Base-by-base conservation (phyloP, 495 filamentous ascomycete species). In the Collariella sp. region DNA sequence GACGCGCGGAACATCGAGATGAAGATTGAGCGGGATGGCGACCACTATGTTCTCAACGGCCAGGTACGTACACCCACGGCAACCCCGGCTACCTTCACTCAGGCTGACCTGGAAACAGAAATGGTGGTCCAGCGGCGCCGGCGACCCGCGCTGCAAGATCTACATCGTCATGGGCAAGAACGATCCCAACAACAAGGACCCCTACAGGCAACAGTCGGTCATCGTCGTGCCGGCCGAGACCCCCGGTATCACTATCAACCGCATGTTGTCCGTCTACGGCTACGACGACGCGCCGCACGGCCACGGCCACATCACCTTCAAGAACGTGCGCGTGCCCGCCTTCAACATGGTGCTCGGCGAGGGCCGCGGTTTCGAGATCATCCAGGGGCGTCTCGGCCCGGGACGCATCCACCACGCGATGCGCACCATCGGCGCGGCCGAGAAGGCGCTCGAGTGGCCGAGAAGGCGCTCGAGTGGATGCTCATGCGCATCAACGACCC, bases 251-350 rank as follows among this genome's bases (percentile, higher is more conserved):
- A 89, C 80, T 12, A 78, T 95, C 56, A 80, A 91, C 70, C 83
- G 91, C 54, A 89, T 91, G 82, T 78, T 96, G 35, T 80, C 77
- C 15, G 90, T 95, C 35, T 96, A 94, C 70, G 90, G 90, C 35
- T 96, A 91, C 70, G 90, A 96, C 67, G 90, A 96, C 62, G 91
- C 90, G 22, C 90, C 90, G 5, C 90, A 96, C 70, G 91, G 90
- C 46, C 90, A 96, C 75, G 89, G 85, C 26, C 88, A 95, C 69
- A 83, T 96, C 67, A 82, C 75, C 50, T 96, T 96, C 76, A 77
- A 83, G 23, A 82, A 95, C 62, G 90, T 93, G 42, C 85, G 88
- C 55, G 83, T 96, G 0, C 89, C 89, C 16, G 77, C 75, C 6
- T 67, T 76, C 53, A 88, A 87, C 67, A 80, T 96, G 59, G 85